These are phyloP conservation scores for Cyclostephanos tholiformis DNA, from an alignment of 108 stramenopile species.

Conservation along the genomic window DNA sequence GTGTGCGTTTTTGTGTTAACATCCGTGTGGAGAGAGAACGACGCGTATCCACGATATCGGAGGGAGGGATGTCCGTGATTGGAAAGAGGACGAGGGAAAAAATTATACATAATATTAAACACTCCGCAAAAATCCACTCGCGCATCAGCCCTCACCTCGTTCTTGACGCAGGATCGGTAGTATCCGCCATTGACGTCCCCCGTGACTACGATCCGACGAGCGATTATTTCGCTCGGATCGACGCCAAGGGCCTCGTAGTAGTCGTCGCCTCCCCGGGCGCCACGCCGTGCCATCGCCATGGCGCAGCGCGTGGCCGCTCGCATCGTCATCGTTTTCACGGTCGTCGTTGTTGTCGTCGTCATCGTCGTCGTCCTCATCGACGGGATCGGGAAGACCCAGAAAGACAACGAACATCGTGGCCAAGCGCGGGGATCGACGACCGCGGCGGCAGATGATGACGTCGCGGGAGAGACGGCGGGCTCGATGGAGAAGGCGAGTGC, in stretches of 20 bases:
- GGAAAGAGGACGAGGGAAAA: no score
- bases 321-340: background rate
- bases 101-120: no score
- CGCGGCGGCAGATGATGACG: background rate
- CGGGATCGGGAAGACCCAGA: background rate
- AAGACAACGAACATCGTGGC: no score
- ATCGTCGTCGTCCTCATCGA: background rate
- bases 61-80: no score
- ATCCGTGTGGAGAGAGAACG: slow-evolving; percentile 1
- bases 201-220: slow-evolving; percentile 63
- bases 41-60: no score
- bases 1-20: no score
- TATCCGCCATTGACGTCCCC: slow-evolving; percentile 87
- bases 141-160: slow-evolving; percentile 83
- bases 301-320: background rate
- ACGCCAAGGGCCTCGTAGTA: slow-evolving; percentile 1
- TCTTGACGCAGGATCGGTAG: slow-evolving; percentile 76
- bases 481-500: background rate
- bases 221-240: slow-evolving; percentile 61
- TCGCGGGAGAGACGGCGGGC: background rate
- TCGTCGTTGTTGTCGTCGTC: background rate
- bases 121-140: background rate
- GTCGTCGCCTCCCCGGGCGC: background rate
- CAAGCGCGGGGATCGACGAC: background rate
- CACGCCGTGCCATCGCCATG: background rate